A percentile compares a stretch with the other conserved stretches of the same genome.
Evolutionary conservation across 129 eudicot species (phyloP).

Genomic region (Cynara cardunculus): DNA sequence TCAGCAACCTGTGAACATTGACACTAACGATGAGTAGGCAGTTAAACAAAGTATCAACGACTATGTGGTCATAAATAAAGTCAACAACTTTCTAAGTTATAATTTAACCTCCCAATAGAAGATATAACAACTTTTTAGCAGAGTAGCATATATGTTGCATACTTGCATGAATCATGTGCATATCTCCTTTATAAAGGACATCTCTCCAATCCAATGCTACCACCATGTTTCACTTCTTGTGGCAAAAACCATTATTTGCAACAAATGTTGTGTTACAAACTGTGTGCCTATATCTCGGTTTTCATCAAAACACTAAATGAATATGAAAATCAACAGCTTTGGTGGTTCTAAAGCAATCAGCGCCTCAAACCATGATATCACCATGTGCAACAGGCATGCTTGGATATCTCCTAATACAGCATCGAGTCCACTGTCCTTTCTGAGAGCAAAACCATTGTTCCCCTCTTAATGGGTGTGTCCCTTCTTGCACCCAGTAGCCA

Average conservation of each 20-base stretch:
- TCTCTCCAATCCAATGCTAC: neutral
- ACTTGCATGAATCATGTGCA: neutral
- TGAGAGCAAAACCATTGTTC: too few relatives aligned
- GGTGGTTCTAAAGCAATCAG: neutral
- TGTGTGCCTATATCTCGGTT: neutral
- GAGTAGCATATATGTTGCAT: neutral
- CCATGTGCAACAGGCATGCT: neutral
- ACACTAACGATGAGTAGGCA: neutral
- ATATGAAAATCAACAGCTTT: neutral
- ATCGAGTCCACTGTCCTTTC: too few relatives aligned
- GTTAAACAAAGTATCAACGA: neutral
- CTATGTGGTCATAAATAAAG: neutral
- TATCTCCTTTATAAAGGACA: neutral
- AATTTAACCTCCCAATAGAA: neutral
- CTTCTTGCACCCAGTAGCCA: too few relatives aligned
- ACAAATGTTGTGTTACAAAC: neutral
- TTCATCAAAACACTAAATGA: neutral
- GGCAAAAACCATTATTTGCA: too few relatives aligned
- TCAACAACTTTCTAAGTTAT: too few relatives aligned
- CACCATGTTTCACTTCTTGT: neutral
- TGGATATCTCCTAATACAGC: neutral
- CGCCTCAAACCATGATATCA: neutral
- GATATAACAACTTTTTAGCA: neutral
- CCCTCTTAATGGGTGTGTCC: too few relatives aligned
- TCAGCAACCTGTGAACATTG: conserved; percentile 38